Percentiles rank a stretch among this genome's conserved stretches.
Evolutionary conservation across 2,329 filamentous ascomycete species (phyloP).

Genomic region (Trichoderma breve): DNA sequence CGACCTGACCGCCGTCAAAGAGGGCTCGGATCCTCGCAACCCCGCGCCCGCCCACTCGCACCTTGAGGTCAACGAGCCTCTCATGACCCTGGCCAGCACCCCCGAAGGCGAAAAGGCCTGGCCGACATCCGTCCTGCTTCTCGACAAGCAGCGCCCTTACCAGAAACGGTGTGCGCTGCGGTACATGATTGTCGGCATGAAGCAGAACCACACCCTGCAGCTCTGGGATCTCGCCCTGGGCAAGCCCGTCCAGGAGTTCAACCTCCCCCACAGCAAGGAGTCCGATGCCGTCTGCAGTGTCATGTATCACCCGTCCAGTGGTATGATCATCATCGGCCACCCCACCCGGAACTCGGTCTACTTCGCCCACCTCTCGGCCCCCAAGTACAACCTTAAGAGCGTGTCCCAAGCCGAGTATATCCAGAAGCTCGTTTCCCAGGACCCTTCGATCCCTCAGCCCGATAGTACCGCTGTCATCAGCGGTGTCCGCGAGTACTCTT

Average conservation of each 20-base stretch:
- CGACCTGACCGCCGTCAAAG: slow-evolving; percentile 60
- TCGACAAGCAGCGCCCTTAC: slow-evolving; percentile 94
- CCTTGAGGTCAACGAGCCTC: slow-evolving; percentile 78
- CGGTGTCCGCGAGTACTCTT: slow-evolving; percentile 92
- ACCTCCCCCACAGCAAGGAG: slow-evolving; percentile 92
- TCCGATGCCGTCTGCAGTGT: slow-evolving; percentile 98
- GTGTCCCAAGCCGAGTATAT: slow-evolving; percentile 89
- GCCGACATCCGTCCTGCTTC: slow-evolving; percentile 91
- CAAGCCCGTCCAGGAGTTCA: slow-evolving; percentile 95
- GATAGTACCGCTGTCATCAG: slow-evolving; percentile 97
- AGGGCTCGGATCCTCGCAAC: slow-evolving; percentile 49
- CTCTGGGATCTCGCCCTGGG: slow-evolving; percentile 95
- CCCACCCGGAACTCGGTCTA: slow-evolving; percentile 97
- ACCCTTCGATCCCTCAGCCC: slow-evolving; percentile 72
- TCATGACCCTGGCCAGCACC: slow-evolving; percentile 84
- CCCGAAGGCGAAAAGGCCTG: slow-evolving; percentile 90
- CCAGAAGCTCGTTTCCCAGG: slow-evolving; percentile 69
- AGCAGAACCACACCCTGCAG: slow-evolving; percentile 98
- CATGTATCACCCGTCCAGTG: slow-evolving; percentile 85
- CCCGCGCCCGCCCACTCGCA: slow-evolving; percentile 55
- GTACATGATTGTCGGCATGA: slow-evolving; percentile 96
- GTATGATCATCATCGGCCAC: slow-evolving; percentile 92
- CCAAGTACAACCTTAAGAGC: slow-evolving; percentile 80
- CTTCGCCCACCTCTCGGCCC: slow-evolving; percentile 91
- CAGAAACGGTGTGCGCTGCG: slow-evolving; percentile 84